phyloP scores from a whole-genome alignment of 1,284 basidiomycete species.

The Cryptococcus hybrid region DNA sequence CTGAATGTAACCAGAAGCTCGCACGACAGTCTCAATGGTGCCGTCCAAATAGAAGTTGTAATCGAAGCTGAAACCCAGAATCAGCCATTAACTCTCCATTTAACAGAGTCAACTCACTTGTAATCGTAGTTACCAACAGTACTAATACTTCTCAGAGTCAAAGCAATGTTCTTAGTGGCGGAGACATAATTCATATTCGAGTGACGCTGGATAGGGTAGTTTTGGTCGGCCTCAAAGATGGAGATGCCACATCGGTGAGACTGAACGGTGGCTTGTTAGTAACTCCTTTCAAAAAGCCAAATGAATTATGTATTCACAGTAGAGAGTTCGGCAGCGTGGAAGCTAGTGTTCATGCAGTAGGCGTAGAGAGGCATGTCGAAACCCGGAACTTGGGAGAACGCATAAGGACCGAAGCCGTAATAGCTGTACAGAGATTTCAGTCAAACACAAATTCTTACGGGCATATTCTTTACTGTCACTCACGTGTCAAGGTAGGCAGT shows the following conservation, averaged over 20 bases:
- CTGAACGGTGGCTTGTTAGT: neutral
- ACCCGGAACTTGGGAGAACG: conserved; percentile 30
- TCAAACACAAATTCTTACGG: neutral
- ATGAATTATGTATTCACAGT: neutral
- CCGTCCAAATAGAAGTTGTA: conserved; percentile 43
- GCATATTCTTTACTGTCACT: neutral
- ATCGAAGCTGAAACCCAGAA: conserved; percentile 12
- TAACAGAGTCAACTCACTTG: conserved; percentile 10
- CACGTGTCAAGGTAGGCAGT: conserved; percentile 63
- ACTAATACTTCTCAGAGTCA: conserved; percentile 59
- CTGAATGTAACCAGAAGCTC: conserved; percentile 45
- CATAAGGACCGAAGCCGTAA: conserved; percentile 4
- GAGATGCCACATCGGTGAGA: conserved; percentile 58
- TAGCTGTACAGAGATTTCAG: neutral
- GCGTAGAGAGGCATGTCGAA: conserved; percentile 67
- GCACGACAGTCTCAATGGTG: conserved; percentile 35
- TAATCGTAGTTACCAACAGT: conserved; percentile 63
- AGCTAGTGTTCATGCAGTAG: conserved; percentile 60
- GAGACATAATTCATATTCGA: conserved; percentile 25
- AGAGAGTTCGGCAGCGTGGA: conserved; percentile 54
- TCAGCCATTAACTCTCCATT: neutral
- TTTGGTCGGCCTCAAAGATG: conserved; percentile 63
- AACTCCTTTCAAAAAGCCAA: neutral
- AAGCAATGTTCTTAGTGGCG: conserved; percentile 60
- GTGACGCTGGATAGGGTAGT: conserved; percentile 55